These are phyloP conservation scores for Aotearoamyces nothofagi DNA, from an alignment of 2,329 filamentous ascomycete genomes.

Conservation along the genomic window DNA sequence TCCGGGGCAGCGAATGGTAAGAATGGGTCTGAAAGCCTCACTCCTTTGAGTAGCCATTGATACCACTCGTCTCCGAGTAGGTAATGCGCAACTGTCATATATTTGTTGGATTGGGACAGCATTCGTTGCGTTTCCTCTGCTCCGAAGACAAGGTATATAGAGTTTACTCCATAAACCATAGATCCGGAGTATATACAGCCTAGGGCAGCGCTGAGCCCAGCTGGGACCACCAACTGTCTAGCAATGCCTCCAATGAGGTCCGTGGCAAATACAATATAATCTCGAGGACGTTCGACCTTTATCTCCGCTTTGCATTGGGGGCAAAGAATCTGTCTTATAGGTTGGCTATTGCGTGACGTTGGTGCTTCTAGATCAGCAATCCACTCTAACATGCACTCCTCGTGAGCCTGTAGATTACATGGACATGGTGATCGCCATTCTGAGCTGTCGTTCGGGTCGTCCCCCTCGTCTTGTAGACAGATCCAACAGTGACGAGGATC, in stretches of 20 bases:
- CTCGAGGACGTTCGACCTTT: constrained; percentile 57
- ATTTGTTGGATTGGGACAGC: neutral
- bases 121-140: constrained; percentile 32
- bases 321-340: constrained; percentile 56
- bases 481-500: constrained; percentile 40
- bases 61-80: neutral
- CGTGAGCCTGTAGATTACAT: constrained; percentile 82
- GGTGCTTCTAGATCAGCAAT: constrained; percentile 73
- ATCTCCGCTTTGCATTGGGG: constrained; percentile 84
- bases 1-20: constrained; percentile 7
- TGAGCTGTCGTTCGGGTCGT: constrained; percentile 27
- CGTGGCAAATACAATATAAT: constrained; percentile 41
- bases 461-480: constrained; percentile 41
- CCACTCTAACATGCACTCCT: constrained; percentile 82
- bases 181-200: constrained; percentile 33
- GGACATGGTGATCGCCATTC: constrained; percentile 80
- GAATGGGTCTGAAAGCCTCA: constrained; percentile 12
- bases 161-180: constrained; percentile 42
- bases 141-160: constrained; percentile 52
- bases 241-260: constrained; percentile 10
- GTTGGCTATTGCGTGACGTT: constrained; percentile 29
- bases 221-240: constrained; percentile 13
- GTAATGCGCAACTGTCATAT: too few species aligned
- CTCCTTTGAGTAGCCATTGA: constrained; percentile 4
- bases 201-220: constrained; percentile 15